These are phyloP conservation scores for Mycena venus DNA, from an alignment of 768 basidiomycete genomes.

Conservation along the genomic window DNA sequence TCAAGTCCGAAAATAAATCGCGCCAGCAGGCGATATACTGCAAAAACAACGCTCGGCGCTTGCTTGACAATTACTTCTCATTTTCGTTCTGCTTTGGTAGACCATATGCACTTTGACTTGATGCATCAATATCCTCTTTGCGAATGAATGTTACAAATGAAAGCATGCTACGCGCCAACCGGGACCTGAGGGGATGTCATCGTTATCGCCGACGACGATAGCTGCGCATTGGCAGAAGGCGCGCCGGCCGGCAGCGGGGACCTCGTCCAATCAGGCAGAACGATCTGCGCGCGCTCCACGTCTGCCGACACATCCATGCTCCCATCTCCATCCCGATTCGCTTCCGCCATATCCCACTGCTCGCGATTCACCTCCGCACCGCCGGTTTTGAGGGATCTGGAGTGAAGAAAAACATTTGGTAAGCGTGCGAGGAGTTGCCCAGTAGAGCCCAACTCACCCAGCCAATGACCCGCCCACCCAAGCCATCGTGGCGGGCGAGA, in stretches of 20 bases:
- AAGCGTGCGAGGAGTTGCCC: not conserved
- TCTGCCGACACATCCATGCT: conserved; percentile 54
- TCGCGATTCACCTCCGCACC: conserved; percentile 87
- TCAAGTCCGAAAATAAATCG: too few relatives aligned
- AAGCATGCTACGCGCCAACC: conserved; percentile 34
- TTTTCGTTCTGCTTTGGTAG: too few relatives aligned
- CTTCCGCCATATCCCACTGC: conserved; percentile 84
- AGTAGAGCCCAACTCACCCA: conserved; percentile 68
- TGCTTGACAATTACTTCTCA: too few relatives aligned
- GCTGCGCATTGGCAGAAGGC: conserved; percentile 57
- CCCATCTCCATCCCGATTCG: conserved; percentile 58
- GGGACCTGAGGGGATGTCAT: conserved; percentile 33
- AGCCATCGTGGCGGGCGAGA: conserved; percentile 81
- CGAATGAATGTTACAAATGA: not conserved
- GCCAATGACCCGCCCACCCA: conserved; percentile 97
- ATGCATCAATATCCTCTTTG: too few relatives aligned
- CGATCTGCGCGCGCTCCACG: conserved; percentile 48
- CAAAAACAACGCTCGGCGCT: too few relatives aligned
- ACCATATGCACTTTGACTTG: too few relatives aligned
- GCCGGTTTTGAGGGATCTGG: conserved; percentile 87
- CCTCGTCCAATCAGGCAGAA: conserved; percentile 89
- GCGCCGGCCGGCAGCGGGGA: conserved; percentile 73
- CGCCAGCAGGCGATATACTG: too few relatives aligned
- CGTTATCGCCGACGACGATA: conserved; percentile 3
- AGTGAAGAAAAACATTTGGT: conserved; percentile 20